These are phyloP conservation scores for Ustilago hordei DNA, from an alignment of 1,284 basidiomycete genomes.

Conservation along the genomic window DNA sequence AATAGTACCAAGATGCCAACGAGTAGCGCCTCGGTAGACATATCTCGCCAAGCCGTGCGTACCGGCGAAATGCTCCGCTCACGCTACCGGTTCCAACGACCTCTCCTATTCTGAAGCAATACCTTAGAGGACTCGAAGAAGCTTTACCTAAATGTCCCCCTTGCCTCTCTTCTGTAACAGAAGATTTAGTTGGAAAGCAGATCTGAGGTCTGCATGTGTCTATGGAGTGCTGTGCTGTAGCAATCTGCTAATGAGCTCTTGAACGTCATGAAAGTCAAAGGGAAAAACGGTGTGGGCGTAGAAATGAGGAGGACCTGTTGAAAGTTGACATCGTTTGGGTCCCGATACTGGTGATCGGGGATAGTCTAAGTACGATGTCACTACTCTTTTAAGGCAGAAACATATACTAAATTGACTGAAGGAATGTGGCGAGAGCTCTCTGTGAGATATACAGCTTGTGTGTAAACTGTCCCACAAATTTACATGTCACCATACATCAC, in stretches of 20 bases:
- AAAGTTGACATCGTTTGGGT: neutral
- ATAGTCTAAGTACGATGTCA: too few relatives aligned
- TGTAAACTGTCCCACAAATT: too few relatives aligned
- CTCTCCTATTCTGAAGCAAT: slow-evolving; percentile 16
- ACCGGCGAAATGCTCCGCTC: slow-evolving; percentile 30
- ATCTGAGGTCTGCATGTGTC: neutral
- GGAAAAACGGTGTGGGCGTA: too few relatives aligned
- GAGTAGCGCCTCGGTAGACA: neutral
- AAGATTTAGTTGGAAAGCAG: neutral
- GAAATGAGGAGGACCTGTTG: too few relatives aligned
- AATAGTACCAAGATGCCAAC: slow-evolving; percentile 8
- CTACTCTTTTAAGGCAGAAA: too few relatives aligned
- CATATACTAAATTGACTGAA: too few relatives aligned
- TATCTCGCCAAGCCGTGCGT: slow-evolving; percentile 8
- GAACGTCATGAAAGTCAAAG: neutral
- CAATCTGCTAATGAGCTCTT: neutral
- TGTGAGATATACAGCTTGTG: too few relatives aligned
- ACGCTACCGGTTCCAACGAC: slow-evolving; percentile 30
- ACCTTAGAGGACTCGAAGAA: neutral
- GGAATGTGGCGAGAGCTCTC: too few relatives aligned
- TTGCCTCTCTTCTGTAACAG: neutral
- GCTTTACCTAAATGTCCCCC: neutral
- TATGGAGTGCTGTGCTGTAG: neutral
- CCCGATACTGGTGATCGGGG: neutral
- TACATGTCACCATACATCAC: too few relatives aligned